Base-by-base conservation (phyloP, 768 basidiomycete genomes). In the Chalciporus piperatus region DNA sequence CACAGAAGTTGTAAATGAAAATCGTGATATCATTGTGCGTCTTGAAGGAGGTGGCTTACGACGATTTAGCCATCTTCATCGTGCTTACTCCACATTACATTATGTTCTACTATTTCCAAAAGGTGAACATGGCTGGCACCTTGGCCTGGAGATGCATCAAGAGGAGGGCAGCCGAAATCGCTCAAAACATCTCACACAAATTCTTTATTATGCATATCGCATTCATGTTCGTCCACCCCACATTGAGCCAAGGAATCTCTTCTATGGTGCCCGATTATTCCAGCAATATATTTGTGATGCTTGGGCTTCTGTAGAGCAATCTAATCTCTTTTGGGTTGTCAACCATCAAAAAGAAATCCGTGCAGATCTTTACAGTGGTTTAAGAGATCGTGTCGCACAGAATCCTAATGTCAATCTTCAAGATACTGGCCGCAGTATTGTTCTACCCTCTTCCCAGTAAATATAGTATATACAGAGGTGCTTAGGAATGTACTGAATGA, bases 271-370 rank as follows among this genome's bases (percentile, higher is more conserved):
- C 2, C 61, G 61, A 20, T 67, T 82, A 0, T 70, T 81, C 32
- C 75, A 79, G 47, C 70, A 78, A 40, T 76, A 68, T 54, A 44
- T 76, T 33, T 72, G 73, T 41, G 76, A 82, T 67, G 59, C 54
- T 2, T 82, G 70, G 72, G 77, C 79, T 14, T 59, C 66, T 0
- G 59, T 70, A 23, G 77, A 82, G 3, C 76, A 79, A 19, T 56
- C 41, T 7, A 60, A 64, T 2, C 63, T 83, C 1, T 45, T 35
- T 10, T 81, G 61, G 61, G 38, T 72, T 6, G 22, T 48, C 4
- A 20, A 55, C 5, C 69, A 79, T 52, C 75, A 80, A 41, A 45
- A 16, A 2, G 50, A 43, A 11, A 50, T 79, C 7, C 63, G 74
- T 3, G 65, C 72, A 3, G 57, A 71, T 3, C 33, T 73, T 0